Conservation (phyloP, 768 basidiomycete genomes). For the Podaxis rugospora region DNA sequence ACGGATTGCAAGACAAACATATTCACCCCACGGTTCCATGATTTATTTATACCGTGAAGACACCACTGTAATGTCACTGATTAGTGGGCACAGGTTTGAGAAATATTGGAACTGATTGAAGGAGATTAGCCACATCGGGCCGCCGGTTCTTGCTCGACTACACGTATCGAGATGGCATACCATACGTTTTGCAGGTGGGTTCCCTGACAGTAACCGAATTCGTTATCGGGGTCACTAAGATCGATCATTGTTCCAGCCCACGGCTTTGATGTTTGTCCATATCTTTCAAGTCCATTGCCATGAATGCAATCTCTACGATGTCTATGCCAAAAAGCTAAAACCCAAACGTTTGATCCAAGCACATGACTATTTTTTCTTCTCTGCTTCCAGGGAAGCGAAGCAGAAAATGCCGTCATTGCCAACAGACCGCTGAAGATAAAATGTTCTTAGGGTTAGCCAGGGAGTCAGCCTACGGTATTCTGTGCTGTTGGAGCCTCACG, state of each 20-base stretch:
- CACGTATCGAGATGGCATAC: constrained; percentile 4
- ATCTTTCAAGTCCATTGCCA: neutral
- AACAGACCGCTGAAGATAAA: neutral
- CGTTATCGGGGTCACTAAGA: neutral
- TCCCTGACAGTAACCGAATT: neutral
- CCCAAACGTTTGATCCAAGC: constrained; percentile 5
- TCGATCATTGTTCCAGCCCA: neutral
- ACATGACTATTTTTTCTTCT: neutral
- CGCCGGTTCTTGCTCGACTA: neutral
- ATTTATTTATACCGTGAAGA: constrained; percentile 10
- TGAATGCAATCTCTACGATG: neutral
- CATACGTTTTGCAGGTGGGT: constrained; percentile 2
- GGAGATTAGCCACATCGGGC: constrained; percentile 5
- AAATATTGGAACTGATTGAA: neutral
- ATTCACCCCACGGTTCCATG: neutral
- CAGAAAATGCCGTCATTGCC: neutral
- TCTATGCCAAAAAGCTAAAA: constrained; percentile 6
- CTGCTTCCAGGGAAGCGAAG: constrained; percentile 4
- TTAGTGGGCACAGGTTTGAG: neutral
- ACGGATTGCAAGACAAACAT: constrained; percentile 12
- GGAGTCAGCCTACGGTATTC: neutral
- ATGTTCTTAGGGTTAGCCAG: neutral
- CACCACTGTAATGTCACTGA: neutral
- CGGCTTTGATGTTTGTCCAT: neutral
- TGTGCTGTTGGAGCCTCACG: neutral